These are phyloP conservation scores for Epichloe typhina DNA, from an alignment of 2,329 filamentous ascomycete species.

Conservation along the genomic window DNA sequence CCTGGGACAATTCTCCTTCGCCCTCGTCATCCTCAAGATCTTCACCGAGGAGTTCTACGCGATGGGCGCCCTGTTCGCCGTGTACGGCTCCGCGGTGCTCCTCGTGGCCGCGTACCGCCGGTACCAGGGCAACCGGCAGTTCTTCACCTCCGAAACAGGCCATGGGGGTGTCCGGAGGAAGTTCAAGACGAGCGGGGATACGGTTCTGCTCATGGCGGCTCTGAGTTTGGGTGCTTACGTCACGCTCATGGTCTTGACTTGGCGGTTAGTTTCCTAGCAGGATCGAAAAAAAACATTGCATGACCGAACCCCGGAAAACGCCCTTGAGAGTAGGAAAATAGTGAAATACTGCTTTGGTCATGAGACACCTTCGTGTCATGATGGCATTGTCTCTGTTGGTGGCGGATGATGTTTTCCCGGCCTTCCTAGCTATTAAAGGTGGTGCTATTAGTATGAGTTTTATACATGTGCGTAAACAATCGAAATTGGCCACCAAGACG, in stretches of 20 bases:
- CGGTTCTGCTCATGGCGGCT: conserved; percentile 41
- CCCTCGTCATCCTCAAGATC: conserved; percentile 80
- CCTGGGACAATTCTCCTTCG: conserved; percentile 87
- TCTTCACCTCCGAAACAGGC: conserved; percentile 47
- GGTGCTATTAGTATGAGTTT: too few species aligned
- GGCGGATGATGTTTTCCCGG: background rate
- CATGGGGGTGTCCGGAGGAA: conserved; percentile 29
- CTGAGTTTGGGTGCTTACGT: conserved; percentile 46
- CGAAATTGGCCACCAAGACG: background rate
- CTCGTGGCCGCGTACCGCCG: conserved; percentile 74
- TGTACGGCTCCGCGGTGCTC: conserved; percentile 77
- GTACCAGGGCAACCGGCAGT: conserved; percentile 86
- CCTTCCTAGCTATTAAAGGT: too few species aligned
- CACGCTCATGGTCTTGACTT: conserved; percentile 42
- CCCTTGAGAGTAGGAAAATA: too few species aligned
- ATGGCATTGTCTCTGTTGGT: background rate
- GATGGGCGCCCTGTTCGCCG: conserved; percentile 89
- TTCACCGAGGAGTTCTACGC: conserved; percentile 95
- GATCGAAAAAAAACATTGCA: background rate
- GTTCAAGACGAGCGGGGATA: conserved; percentile 52
- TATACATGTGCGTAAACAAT: background rate
- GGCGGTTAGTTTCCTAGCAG: conserved; percentile 24
- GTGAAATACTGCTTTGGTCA: background rate
- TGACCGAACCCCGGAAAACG: too few species aligned
- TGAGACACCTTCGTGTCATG: background rate